Evolutionary conservation across 176 grass and related monocot genomes (phyloP).

Genomic region (Elymus sibiricus): DNA sequence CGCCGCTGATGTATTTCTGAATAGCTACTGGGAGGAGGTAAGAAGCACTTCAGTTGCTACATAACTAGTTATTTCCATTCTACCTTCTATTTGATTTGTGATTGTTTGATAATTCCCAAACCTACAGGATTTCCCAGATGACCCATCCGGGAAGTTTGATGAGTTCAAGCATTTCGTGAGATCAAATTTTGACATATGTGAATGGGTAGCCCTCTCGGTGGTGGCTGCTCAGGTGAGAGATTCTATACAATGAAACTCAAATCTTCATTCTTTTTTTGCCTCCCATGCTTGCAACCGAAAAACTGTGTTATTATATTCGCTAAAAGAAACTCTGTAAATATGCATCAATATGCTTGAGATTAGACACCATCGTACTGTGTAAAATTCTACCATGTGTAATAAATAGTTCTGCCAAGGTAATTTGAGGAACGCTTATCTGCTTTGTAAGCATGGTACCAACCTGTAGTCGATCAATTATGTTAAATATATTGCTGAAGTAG

Average conservation of each 20-base stretch:
- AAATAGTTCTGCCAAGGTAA: neutral
- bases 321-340: neutral
- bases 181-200: slow-evolving; percentile 80
- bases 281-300: neutral
- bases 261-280: neutral
- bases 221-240: slow-evolving; percentile 68
- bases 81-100: neutral
- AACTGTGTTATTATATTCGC: neutral
- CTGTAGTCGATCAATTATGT: neutral
- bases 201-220: slow-evolving; percentile 86
- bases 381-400: neutral
- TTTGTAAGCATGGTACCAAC: neutral
- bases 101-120: slow-evolving; percentile 16
- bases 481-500: neutral
- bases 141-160: slow-evolving; percentile 78
- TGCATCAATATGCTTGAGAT: neutral
- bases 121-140: slow-evolving; percentile 80
- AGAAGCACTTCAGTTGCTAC: neutral
- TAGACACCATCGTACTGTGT: neutral
- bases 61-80: neutral
- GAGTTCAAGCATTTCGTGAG: slow-evolving; percentile 72
- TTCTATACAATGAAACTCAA: neutral
- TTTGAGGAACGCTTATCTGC: neutral
- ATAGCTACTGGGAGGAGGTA: slow-evolving; percentile 92
- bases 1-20: slow-evolving; percentile 77